Conservation (phyloP, 805 yeast genomes). For the Wickerhamiella qilinensis region DNA sequence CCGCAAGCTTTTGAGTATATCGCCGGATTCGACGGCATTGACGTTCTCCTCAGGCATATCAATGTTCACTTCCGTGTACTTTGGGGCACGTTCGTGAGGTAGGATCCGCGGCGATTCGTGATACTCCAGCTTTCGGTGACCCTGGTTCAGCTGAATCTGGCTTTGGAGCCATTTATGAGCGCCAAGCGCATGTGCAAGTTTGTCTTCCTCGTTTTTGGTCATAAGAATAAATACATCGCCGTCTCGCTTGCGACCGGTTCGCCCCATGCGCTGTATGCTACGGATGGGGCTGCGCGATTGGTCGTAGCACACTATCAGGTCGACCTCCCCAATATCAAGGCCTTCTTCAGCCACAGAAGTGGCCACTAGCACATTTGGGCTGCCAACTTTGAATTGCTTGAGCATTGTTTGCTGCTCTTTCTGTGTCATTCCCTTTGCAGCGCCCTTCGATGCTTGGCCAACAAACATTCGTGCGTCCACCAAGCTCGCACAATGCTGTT, state of each 20-base stretch:
- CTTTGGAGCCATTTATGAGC: constrained; percentile 69
- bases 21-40: constrained; percentile 17
- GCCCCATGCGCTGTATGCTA: constrained; percentile 89
- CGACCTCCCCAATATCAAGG: constrained; percentile 95
- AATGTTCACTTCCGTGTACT: constrained; percentile 38
- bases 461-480: constrained; percentile 69
- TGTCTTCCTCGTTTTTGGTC: constrained; percentile 59
- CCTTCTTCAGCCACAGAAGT: constrained; percentile 99
- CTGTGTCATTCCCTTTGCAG: constrained; percentile 72
- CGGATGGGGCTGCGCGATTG: constrained; percentile 88
- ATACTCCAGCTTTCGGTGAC: constrained; percentile 29
- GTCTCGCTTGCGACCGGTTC: constrained; percentile 91
- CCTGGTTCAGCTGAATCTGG: constrained; percentile 29
- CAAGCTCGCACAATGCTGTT: constrained; percentile 20
- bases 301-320: constrained; percentile 80
- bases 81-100: constrained; percentile 41
- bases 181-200: constrained; percentile 70
- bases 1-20: too few relatives aligned
- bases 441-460: constrained; percentile 54
- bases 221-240: constrained; percentile 67
- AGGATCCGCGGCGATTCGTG: constrained; percentile 47
- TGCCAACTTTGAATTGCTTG: constrained; percentile 54
- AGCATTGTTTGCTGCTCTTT: constrained; percentile 70
- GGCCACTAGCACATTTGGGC: constrained; percentile 70
- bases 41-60: constrained; percentile 58